These are phyloP conservation scores for Fragaria vesca DNA, from an alignment of 306 rosid genomes.

Conservation along the genomic window DNA sequence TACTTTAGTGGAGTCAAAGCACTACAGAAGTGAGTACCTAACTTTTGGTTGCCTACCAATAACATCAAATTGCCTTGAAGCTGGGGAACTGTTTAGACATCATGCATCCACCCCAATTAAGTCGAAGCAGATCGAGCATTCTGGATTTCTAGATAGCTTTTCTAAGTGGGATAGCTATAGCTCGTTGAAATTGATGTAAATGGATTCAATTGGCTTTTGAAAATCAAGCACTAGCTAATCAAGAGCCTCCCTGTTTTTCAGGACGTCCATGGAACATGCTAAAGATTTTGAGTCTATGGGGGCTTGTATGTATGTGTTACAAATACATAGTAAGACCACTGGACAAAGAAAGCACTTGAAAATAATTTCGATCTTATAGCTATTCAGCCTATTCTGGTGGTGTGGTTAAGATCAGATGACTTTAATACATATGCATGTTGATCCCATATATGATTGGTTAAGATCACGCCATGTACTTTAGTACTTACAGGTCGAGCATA, in stretches of 20 bases:
- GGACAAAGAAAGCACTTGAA: too few species aligned
- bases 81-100: not conserved
- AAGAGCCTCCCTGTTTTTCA: conserved; percentile 27
- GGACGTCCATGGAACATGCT: conserved; percentile 56
- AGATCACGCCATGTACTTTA: too few species aligned
- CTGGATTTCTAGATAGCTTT: not conserved
- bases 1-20: conserved; percentile 34
- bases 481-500: too few species aligned
- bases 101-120: not conserved
- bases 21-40: not conserved
- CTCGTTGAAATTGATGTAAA: not conserved
- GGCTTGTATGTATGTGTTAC: not conserved
- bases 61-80: conserved; percentile 15
- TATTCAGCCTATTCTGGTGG: too few species aligned
- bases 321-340: not conserved
- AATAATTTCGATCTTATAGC: too few species aligned
- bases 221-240: not conserved
- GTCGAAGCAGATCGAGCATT: not conserved
- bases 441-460: too few species aligned
- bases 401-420: too few species aligned
- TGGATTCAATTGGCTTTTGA: not conserved
- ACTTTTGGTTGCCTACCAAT: conserved; percentile 53
- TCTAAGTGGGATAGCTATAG: conserved; percentile 15
- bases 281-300: too few species aligned
- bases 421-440: too few species aligned